A percentile compares a stretch with the other conserved stretches of the same genome.
Conservation (phyloP, 768 basidiomycete genomes). For the Mycena crocata region DNA sequence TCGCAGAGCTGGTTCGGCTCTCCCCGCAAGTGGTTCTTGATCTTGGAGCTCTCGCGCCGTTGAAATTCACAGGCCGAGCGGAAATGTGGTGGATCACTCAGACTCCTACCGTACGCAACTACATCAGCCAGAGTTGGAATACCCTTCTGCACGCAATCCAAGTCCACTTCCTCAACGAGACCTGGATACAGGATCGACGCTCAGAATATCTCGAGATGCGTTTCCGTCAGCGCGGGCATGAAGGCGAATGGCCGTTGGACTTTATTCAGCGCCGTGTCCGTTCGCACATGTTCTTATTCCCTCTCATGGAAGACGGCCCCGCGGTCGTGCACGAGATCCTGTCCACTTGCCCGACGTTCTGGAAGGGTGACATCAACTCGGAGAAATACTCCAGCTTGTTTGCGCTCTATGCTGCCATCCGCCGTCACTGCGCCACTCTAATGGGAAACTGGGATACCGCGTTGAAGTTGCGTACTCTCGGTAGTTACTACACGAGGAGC, state of each 20-base stretch:
- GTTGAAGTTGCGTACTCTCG: not conserved
- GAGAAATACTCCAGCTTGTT: not conserved
- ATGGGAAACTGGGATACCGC: constrained; percentile 2
- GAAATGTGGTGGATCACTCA: no score
- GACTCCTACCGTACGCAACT: no score
- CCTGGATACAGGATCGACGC: no score
- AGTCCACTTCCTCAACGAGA: no score
- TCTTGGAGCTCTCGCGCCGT: no score
- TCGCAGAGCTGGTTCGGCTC: no score
- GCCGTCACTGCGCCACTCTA: not conserved
- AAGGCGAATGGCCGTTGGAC: not conserved
- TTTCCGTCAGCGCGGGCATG: not conserved
- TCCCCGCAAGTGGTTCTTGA: no score
- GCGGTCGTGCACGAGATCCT: not conserved
- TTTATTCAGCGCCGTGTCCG: not conserved
- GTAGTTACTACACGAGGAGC: not conserved
- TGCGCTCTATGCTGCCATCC: not conserved
- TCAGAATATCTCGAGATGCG: no score
- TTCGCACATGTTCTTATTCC: not conserved
- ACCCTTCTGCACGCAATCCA: no score
- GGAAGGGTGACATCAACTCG: not conserved
- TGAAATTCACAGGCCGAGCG: no score
- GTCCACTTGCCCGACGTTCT: not conserved
- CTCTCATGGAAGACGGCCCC: not conserved
- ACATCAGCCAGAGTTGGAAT: no score